Evolutionary conservation across 192 early-diverging fungal species (phyloP).

Genomic region (Coemansia sp.): DNA sequence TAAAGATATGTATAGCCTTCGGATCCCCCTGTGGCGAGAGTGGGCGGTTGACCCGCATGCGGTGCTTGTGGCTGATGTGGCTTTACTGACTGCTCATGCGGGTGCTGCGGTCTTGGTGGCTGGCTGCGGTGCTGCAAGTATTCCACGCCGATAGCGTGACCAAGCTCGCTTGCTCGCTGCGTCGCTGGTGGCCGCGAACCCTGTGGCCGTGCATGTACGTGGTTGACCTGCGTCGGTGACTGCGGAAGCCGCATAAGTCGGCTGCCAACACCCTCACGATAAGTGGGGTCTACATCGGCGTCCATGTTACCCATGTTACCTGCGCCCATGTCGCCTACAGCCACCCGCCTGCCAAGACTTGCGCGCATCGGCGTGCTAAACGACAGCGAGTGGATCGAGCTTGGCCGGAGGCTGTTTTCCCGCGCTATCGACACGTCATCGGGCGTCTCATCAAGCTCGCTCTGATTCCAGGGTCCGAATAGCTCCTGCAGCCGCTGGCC

Average conservation of each 20-base stretch:
- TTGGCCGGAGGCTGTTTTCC: constrained; percentile 9
- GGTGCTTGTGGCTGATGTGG: constrained; percentile 5
- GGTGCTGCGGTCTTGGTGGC: constrained; percentile 11
- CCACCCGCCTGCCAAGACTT: constrained; percentile 15
- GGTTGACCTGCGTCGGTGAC: background rate
- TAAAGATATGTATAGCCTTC: constrained; percentile 51
- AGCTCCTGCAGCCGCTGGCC: constrained; percentile 42
- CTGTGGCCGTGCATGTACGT: background rate
- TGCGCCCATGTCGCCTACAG: too few species aligned
- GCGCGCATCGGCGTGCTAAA: constrained; percentile 41
- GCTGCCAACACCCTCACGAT: background rate
- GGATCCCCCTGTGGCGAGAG: constrained; percentile 14
- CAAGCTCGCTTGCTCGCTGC: constrained; percentile 14
- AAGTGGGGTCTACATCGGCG: background rate
- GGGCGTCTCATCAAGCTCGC: background rate
- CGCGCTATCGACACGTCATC: background rate
- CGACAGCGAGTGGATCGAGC: constrained; percentile 38
- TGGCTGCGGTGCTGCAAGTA: constrained; percentile 7
- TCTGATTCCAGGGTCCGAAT: constrained; percentile 39
- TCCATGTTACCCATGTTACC: background rate
- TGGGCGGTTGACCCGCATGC: background rate
- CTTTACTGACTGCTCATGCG: constrained; percentile 8
- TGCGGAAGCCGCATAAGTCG: constrained; percentile 11
- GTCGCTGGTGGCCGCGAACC: constrained; percentile 10
- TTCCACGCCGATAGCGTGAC: constrained; percentile 9